phyloP scores from a whole-genome alignment of 495 filamentous ascomycete species.

The Endocarpon pusillum region DNA sequence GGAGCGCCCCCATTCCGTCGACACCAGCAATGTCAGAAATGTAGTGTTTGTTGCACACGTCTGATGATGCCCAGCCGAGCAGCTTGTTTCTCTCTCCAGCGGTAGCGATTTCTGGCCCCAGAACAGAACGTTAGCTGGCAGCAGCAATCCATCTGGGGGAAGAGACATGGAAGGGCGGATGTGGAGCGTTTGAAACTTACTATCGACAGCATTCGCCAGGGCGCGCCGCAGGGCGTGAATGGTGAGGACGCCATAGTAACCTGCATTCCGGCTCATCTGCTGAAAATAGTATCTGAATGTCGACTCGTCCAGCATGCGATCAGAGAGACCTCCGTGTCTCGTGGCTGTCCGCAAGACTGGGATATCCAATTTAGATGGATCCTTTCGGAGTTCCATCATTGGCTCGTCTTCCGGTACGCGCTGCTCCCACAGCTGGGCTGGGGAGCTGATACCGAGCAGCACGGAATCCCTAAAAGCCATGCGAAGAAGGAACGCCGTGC shows the following conservation, averaged over 20 bases:
- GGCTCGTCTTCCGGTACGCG: not conserved
- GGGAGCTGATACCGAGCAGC: not conserved
- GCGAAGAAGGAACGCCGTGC: not conserved
- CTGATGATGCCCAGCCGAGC: not conserved
- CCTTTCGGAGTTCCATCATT: not conserved
- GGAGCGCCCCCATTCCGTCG: not conserved
- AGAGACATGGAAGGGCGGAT: not conserved
- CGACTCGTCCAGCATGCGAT: not conserved
- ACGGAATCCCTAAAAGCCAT: not conserved
- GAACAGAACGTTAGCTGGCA: too few species aligned
- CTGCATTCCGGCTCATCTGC: not conserved
- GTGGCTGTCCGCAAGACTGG: not conserved
- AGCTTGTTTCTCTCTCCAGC: not conserved
- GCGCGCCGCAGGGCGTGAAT: slow-evolving; percentile 1
- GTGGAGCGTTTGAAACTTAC: not conserved
- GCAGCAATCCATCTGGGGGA: too few species aligned
- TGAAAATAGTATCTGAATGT: not conserved
- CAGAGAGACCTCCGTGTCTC: slow-evolving; percentile 1
- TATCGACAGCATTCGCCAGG: not conserved
- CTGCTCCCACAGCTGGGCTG: not conserved
- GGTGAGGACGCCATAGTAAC: not conserved
- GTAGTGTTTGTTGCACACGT: not conserved
- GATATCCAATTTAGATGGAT: not conserved
- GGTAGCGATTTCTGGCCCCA: too few species aligned
- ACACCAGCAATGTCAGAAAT: not conserved